phyloP scores from a whole-genome alignment of 2,329 filamentous ascomycete species.

The Beauveria rudraprayagi region DNA sequence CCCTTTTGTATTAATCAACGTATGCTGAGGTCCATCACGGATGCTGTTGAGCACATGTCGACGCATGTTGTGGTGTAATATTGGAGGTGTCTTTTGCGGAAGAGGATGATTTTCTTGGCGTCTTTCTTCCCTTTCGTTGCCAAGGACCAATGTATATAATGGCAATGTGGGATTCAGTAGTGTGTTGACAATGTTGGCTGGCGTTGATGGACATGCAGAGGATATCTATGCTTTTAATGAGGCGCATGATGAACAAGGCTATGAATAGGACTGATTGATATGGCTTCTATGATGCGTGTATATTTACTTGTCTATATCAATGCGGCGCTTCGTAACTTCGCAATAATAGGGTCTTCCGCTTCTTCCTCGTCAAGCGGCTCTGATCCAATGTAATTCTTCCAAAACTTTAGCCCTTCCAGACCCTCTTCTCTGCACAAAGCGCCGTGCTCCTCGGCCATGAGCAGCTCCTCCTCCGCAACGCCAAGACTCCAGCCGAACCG shows the following conservation, averaged over 20 bases:
- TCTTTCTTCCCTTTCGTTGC: not conserved
- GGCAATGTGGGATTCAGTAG: not conserved
- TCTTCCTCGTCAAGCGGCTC: not conserved
- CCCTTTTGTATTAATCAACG: constrained; percentile 55
- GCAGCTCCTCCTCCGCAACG: constrained; percentile 87
- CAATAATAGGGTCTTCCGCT: constrained; percentile 3
- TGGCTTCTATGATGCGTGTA: not conserved
- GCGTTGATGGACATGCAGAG: not conserved
- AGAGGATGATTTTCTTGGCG: not conserved
- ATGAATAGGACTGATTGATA: not conserved
- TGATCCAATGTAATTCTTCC: constrained; percentile 66
- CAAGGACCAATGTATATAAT: not conserved
- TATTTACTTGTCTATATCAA: not conserved
- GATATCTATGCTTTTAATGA: not conserved
- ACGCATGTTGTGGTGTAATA: constrained; percentile 49
- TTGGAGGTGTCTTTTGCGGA: not conserved
- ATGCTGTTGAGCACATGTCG: constrained; percentile 55
- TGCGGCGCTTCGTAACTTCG: constrained; percentile 2
- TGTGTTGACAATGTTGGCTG: not conserved
- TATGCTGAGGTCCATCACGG: constrained; percentile 52
- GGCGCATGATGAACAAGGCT: not conserved
- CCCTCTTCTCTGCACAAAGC: constrained; percentile 84
- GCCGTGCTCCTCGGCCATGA: constrained; percentile 93
- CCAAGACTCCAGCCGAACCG: constrained; percentile 95
- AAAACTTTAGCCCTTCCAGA: constrained; percentile 85